phyloP scores from a whole-genome alignment of 1,284 basidiomycete genomes.

The Cutaneotrichosporon sp. region DNA sequence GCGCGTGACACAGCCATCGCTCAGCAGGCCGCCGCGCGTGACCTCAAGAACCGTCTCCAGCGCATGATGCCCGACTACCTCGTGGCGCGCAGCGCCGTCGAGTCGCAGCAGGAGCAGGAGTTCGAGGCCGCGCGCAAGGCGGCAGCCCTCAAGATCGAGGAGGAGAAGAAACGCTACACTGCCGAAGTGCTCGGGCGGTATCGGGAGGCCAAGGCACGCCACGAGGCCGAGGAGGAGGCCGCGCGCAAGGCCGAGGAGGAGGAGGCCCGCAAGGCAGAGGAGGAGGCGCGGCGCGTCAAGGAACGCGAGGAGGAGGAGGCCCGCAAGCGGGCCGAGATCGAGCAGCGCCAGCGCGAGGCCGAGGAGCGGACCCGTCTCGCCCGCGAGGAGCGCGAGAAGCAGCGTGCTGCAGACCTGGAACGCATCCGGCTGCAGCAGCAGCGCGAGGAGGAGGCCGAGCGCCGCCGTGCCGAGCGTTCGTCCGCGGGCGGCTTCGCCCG shows the following conservation, averaged over 20 bases:
- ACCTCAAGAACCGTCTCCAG: slow-evolving; percentile 70
- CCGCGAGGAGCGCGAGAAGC: slow-evolving; percentile 56
- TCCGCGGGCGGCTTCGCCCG: slow-evolving; percentile 21
- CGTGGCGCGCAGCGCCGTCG: slow-evolving; percentile 58
- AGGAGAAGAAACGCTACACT: slow-evolving; percentile 77
- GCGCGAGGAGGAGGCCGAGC: slow-evolving; percentile 74
- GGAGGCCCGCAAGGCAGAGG: slow-evolving; percentile 52
- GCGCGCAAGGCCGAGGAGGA: slow-evolving; percentile 57
- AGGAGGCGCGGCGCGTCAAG: slow-evolving; percentile 41
- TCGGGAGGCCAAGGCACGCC: slow-evolving; percentile 55
- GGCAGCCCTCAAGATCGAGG: slow-evolving; percentile 68
- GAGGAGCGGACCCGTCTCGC: slow-evolving; percentile 27
- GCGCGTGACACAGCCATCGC: slow-evolving; percentile 60
- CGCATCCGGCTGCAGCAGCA: slow-evolving; percentile 59
- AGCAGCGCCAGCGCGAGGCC: slow-evolving; percentile 53
- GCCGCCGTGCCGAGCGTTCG: slow-evolving; percentile 49
- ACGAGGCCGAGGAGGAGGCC: slow-evolving; percentile 58
- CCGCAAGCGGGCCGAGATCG: slow-evolving; percentile 42
- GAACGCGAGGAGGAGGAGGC: slow-evolving; percentile 37
- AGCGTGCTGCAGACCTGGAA: slow-evolving; percentile 61
- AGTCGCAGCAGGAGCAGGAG: slow-evolving; percentile 65
- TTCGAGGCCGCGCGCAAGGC: slow-evolving; percentile 60
- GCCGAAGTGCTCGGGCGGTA: slow-evolving; percentile 53
- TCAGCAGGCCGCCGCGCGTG: slow-evolving; percentile 66
- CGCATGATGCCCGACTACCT: slow-evolving; percentile 73